phyloP scores from a whole-genome alignment of 768 basidiomycete species.

The Grammothele lineata region DNA sequence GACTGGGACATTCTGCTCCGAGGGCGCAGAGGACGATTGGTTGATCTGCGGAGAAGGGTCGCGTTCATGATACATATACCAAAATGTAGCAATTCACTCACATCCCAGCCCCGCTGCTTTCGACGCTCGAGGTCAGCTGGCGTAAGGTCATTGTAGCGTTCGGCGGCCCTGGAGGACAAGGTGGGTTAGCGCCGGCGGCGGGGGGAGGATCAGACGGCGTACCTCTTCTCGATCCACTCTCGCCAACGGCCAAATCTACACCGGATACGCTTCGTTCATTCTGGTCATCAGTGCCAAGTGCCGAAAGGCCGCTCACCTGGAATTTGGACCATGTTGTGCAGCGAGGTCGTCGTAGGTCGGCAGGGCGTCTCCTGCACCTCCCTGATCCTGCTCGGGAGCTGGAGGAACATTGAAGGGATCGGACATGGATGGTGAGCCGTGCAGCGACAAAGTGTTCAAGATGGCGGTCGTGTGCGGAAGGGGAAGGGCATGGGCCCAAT shows the following conservation, averaged over 20 bases:
- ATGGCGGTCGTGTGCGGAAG: background rate
- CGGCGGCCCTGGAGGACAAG: constrained; percentile 62
- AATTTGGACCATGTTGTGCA: constrained; percentile 74
- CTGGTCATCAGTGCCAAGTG: background rate
- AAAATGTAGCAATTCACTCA: too few relatives aligned
- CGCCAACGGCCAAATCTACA: constrained; percentile 80
- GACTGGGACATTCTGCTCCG: background rate
- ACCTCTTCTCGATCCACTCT: constrained; percentile 89
- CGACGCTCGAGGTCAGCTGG: constrained; percentile 54
- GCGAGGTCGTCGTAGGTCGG: constrained; percentile 83
- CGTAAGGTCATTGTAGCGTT: constrained; percentile 66
- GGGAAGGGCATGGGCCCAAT: background rate
- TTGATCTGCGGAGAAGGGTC: too few relatives aligned
- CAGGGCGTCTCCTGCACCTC: constrained; percentile 46
- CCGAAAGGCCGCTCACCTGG: constrained; percentile 47
- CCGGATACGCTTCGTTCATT: background rate
- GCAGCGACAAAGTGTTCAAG: too few relatives aligned
- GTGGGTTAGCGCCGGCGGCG: too few relatives aligned
- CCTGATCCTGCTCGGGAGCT: constrained; percentile 36
- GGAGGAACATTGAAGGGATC: constrained; percentile 14
- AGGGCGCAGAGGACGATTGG: too few relatives aligned
- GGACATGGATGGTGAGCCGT: constrained; percentile 5
- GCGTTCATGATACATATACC: too few relatives aligned
- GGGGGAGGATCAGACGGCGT: constrained; percentile 8
- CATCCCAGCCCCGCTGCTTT: constrained; percentile 69